phyloP scores from a whole-genome alignment of 768 basidiomycete species.

The Boletus vermiculosoides region DNA sequence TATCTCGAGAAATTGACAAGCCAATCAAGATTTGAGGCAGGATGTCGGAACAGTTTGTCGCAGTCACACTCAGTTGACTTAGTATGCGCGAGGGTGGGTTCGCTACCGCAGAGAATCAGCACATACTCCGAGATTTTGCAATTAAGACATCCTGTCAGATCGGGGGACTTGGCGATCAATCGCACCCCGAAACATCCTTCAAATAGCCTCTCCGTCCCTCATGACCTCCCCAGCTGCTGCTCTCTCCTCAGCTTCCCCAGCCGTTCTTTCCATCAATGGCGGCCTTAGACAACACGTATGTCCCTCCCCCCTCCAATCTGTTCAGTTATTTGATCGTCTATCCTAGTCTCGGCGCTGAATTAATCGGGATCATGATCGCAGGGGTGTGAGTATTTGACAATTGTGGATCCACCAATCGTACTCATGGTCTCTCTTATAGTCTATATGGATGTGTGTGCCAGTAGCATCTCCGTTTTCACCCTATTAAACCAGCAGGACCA shows the following conservation, averaged over 20 bases:
- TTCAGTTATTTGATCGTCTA: neutral
- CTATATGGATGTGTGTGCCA: conserved; percentile 47
- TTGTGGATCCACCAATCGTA: neutral
- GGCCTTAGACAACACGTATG: conserved; percentile 36
- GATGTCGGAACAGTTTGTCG: neutral
- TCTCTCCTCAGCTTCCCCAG: neutral
- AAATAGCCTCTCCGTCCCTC: conserved; percentile 2
- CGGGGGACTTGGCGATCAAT: neutral
- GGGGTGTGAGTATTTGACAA: conserved; percentile 40
- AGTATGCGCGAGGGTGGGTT: too few relatives aligned
- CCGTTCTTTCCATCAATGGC: conserved; percentile 1
- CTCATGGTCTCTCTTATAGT: conserved; percentile 30
- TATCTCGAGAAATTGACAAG: too few relatives aligned
- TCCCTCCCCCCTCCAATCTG: neutral
- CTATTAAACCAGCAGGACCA: conserved; percentile 20
- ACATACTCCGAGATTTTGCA: neutral
- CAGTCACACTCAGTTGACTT: neutral
- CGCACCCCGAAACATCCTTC: neutral
- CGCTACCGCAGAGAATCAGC: neutral
- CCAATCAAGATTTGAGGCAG: neutral
- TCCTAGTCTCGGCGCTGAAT: conserved; percentile 47
- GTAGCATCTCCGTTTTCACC: neutral
- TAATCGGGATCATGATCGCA: conserved; percentile 51
- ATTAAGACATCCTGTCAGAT: neutral
- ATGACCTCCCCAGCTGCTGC: neutral